Evolutionary conservation across 2,329 filamentous ascomycete species (phyloP).

Genomic region (Purpureocillium lavendulum): DNA sequence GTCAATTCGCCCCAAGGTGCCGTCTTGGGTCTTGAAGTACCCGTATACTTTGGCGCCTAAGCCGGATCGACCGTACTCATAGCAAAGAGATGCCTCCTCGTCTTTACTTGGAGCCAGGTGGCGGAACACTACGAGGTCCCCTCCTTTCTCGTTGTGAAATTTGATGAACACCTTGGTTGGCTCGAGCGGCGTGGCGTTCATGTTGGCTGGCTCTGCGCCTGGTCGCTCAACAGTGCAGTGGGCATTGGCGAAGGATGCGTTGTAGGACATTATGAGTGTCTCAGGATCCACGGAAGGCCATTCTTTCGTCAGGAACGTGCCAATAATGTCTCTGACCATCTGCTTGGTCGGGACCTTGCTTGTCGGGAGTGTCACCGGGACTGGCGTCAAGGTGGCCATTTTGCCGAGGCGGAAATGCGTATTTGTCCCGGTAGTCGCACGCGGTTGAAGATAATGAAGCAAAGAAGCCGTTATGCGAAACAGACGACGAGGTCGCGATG

Average conservation of each 20-base stretch:
- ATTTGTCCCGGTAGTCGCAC: too few species aligned
- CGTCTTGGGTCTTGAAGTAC: constrained; percentile 9
- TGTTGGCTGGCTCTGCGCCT: neutral
- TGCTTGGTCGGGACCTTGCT: constrained; percentile 5
- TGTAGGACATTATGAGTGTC: constrained; percentile 3
- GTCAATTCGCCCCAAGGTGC: constrained; percentile 8
- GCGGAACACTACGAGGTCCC: constrained; percentile 4
- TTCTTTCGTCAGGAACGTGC: constrained; percentile 8
- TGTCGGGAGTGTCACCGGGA: constrained; percentile 5
- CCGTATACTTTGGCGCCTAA: constrained; percentile 9
- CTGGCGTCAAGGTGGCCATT: neutral
- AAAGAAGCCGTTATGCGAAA: too few species aligned
- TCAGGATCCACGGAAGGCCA: constrained; percentile 7
- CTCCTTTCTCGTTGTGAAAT: constrained; percentile 3
- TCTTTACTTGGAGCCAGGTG: constrained; percentile 8
- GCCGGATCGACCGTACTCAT: constrained; percentile 7
- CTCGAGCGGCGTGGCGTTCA: neutral
- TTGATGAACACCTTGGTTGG: constrained; percentile 12
- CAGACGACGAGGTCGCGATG: too few species aligned
- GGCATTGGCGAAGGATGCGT: constrained; percentile 7
- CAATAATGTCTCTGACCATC: constrained; percentile 6
- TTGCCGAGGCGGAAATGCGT: too few species aligned
- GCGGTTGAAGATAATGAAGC: too few species aligned
- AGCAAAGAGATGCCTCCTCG: constrained; percentile 6
- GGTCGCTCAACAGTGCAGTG: constrained; percentile 7